Evolutionary conservation across 208 protist genomes (phyloP), one percentile per base, ranked within the genome.

Genomic region (Lotmaria passim): DNA sequence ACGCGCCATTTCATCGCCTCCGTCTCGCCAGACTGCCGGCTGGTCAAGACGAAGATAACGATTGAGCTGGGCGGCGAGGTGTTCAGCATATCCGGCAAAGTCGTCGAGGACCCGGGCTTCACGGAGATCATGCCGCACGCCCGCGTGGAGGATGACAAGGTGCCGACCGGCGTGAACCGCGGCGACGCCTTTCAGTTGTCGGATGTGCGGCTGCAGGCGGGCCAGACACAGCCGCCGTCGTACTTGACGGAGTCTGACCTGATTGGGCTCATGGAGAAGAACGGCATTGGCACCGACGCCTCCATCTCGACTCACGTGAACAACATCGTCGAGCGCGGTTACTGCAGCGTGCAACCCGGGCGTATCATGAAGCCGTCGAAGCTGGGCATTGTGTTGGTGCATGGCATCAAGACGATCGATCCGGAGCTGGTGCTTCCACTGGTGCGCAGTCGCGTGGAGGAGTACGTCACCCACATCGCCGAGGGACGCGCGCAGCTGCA

Each of bases 281-380:
- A 99, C 69, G 93, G 96, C 34, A 99, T 99, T 59, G 98, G 98
- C 33, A 99, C 99, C 2, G 99, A 99, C 82, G 98, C 99, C 3
- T 99, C 98, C 15, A 99, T 99, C 68, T 98, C 98, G 3, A 82
- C 97, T 69, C 99, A 99, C 80, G 99, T 99, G 30, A 85, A 98
- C 69, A 99, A 90, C 44, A 96, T 99, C 51, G 78, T 98, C 33
- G 84, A 98, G 51, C 83, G 98, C 36, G 87, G 81, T 21, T 98
- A 98, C 72, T 94, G 88, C 82, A 73, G 72, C 43, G 90, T 97
- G 44, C 80, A 93, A 68, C 69, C 90, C 3, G 90, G 90, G 4
- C 81, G 90, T 59, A 69, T 89, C 21, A 96, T 98, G 81, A 80
- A 97, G 60, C 96, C 97, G 7, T 98, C 96, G 15, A 94, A 96